A percentile compares a stretch with the other conserved stretches of the same genome.
phyloP scores from a whole-genome alignment of 768 basidiomycete genomes.

The Pleurotus cornucopiae region DNA sequence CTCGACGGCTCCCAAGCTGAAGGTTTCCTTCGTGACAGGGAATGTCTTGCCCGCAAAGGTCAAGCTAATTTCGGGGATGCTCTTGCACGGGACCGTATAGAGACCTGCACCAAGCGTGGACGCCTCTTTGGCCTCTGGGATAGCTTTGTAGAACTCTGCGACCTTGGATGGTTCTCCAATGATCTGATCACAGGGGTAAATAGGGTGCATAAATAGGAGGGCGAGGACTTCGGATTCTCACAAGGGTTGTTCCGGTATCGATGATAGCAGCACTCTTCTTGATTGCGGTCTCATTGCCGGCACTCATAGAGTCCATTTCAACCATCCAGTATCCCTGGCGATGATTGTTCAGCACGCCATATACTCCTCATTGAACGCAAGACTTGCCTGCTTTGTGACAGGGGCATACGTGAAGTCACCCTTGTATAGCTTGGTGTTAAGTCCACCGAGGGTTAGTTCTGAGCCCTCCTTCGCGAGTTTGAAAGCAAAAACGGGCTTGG shows the following conservation, averaged over 20 bases:
- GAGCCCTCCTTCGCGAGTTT: conserved; percentile 31
- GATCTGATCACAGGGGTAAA: neutral
- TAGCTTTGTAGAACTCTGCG: neutral
- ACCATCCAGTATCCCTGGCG: conserved; percentile 3
- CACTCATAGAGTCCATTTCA: neutral
- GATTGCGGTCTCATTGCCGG: neutral
- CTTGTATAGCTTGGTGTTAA: conserved; percentile 36
- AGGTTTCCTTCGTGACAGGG: conserved; percentile 37
- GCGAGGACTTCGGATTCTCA: neutral
- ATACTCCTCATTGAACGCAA: neutral
- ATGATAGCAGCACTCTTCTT: neutral
- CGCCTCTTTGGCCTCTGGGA: neutral
- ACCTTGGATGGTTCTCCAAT: neutral
- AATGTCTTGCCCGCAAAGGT: conserved; percentile 33
- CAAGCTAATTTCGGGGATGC: conserved; percentile 25
- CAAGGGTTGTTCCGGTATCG: conserved; percentile 6
- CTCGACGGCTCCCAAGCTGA: conserved; percentile 40
- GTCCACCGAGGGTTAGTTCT: conserved; percentile 49
- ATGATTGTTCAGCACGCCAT: neutral
- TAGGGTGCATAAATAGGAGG: neutral
- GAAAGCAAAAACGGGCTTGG: conserved; percentile 35
- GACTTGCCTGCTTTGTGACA: conserved; percentile 1
- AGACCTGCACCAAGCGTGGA: neutral
- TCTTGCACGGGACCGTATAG: conserved; percentile 23
- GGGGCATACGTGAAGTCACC: conserved; percentile 30